Conservation (phyloP, 768 basidiomycete species). For the Boletus fagicola region DNA sequence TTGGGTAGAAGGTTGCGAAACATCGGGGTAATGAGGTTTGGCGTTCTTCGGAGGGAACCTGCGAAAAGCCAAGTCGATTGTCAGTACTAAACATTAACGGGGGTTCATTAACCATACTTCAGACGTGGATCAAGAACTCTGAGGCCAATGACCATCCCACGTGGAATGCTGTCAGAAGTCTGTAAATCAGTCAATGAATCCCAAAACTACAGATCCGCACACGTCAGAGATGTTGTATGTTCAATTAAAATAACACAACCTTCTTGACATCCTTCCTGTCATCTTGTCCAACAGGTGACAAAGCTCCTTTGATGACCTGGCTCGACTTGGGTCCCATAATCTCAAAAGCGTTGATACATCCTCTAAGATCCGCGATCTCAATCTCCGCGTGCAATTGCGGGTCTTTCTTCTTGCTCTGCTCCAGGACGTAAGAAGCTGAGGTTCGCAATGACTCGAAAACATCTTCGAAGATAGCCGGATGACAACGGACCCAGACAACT, state of each 20-base stretch:
- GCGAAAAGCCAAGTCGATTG: neutral
- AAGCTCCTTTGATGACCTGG: slow-evolving; percentile 65
- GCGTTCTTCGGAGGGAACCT: slow-evolving; percentile 87
- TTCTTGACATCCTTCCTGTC: slow-evolving; percentile 55
- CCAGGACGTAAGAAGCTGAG: slow-evolving; percentile 51
- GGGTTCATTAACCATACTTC: slow-evolving; percentile 47
- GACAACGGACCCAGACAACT: slow-evolving; percentile 72
- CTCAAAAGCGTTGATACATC: slow-evolving; percentile 78
- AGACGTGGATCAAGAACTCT: slow-evolving; percentile 84
- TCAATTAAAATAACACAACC: slow-evolving; percentile 35
- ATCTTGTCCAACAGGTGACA: slow-evolving; percentile 50
- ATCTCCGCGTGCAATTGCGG: slow-evolving; percentile 37
- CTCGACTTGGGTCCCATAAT: slow-evolving; percentile 84
- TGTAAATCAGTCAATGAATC: slow-evolving; percentile 55
- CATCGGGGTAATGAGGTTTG: slow-evolving; percentile 37
- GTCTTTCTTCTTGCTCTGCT: slow-evolving; percentile 31
- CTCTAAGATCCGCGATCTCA: slow-evolving; percentile 70
- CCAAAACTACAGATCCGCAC: slow-evolving; percentile 44
- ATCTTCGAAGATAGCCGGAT: slow-evolving; percentile 68
- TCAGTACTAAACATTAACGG: neutral
- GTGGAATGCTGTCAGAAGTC: slow-evolving; percentile 63
- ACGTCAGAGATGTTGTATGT: slow-evolving; percentile 1
- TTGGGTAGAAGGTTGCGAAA: slow-evolving; percentile 24
- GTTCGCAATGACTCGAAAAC: slow-evolving; percentile 51
- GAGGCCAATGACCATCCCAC: slow-evolving; percentile 76